Base-by-base conservation (phyloP, 148 eudicot species). In the Chenopodium berlandieri region DNA sequence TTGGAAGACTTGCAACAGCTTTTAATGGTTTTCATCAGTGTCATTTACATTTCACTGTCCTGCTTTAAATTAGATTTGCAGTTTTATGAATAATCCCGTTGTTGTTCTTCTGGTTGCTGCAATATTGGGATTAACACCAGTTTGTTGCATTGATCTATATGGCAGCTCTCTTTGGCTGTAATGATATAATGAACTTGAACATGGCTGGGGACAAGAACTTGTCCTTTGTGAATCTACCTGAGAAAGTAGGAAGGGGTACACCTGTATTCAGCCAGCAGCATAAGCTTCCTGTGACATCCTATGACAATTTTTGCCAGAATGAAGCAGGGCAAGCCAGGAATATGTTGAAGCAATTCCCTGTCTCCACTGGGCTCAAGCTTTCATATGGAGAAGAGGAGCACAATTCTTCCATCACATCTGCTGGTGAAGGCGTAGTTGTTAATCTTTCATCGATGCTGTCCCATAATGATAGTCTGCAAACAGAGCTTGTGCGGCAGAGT, bases 311-410 rank as follows among this genome's bases (percentile, higher is more conserved):
- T 46, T 71, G 37, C 40, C 85, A 46, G 40, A 86, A 82, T 67
- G 89, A 85, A 79, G 66, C 82, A 71, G 85, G 82, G 63, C 50
- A 54, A 22, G 12, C 73, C 50, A 80, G 83, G 80, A 78, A 69
- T 75, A 75, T 75, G 32, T 44, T 80, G 85, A 78, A 87, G 69
- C 88, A 84, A 52, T 74, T 85, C 75, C 87, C 85, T 31, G 87
- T 89, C 32, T 87, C 91, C 17, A 87, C 90, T 74, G 91, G 90
- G 63, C 86, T 89, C 71, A 87, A 48, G 69, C 85, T 89, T 67
- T 85, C 91, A 12, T 87, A 86, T 20, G 91, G 86, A 82, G 88
- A 87, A 23, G 89, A 87, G 37, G 91, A 89, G 48, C 87, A 77
- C 75, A 87, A 89, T 60, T 87, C 90, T 40, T 85, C 90, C 19